phyloP scores from a whole-genome alignment of 1,284 basidiomycete genomes.

The Ustilago cynodontis region DNA sequence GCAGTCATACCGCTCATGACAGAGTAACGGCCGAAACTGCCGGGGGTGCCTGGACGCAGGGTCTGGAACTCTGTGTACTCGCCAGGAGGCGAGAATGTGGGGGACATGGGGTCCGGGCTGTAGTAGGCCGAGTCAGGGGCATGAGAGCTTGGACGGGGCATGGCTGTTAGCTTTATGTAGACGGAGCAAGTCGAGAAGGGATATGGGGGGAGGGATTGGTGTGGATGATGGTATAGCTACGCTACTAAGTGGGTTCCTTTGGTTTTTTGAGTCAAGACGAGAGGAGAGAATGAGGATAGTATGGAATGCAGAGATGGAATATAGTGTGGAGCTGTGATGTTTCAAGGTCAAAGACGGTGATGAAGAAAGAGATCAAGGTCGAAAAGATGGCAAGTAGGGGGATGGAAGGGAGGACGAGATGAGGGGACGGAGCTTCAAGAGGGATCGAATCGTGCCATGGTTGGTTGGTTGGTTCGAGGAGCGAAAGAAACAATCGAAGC shows the following conservation, averaged over 20 bases:
- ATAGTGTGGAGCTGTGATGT: neutral
- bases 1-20: constrained; percentile 27
- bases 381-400: neutral
- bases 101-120: constrained; percentile 42
- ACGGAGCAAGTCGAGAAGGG: neutral
- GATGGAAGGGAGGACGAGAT: neutral
- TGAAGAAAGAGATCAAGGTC: neutral
- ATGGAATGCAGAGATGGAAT: neutral
- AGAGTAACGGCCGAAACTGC: constrained; percentile 37
- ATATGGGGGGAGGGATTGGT: neutral
- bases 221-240: neutral
- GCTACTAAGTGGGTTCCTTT: neutral
- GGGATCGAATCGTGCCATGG: no score
- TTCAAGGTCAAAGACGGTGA: neutral
- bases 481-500: neutral
- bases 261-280: neutral
- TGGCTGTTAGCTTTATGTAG: neutral
- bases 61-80: constrained; percentile 50
- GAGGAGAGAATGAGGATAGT: neutral
- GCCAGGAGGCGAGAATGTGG: constrained; percentile 48
- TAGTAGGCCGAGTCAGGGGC: constrained; percentile 33
- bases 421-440: no score
- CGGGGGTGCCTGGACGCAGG: constrained; percentile 39
- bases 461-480: no score
- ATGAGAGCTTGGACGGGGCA: constrained; percentile 25